Evolutionary conservation across 192 early-diverging fungal genomes (phyloP).

Genomic region (Anaeromyces robustus): DNA sequence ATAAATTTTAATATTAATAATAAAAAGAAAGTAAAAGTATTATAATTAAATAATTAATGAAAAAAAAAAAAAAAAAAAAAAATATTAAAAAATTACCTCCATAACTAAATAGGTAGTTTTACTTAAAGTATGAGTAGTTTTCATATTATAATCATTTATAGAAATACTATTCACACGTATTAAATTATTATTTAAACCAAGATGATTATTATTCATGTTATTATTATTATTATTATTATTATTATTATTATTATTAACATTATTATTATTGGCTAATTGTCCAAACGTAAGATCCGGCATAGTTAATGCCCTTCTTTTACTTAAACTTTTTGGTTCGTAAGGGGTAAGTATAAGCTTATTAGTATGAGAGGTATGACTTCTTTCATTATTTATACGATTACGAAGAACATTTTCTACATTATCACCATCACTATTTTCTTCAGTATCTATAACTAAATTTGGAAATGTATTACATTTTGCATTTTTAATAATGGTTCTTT

Average conservation of each 20-base stretch:
- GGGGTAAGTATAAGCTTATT: too few relatives aligned
- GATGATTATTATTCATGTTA: too few relatives aligned
- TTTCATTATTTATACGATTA: too few relatives aligned
- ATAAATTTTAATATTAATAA: too few relatives aligned
- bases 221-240: too few relatives aligned
- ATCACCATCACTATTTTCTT: not conserved
- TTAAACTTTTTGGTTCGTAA: not conserved
- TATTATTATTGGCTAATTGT: not conserved
- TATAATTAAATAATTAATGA: too few relatives aligned
- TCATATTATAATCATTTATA: not conserved
- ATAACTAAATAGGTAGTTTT: not conserved
- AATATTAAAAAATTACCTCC: not conserved
- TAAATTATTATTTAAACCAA: not conserved
- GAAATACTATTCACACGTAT: not conserved
- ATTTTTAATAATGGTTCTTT: not conserved
- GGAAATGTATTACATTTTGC: not conserved
- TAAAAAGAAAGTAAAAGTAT: too few relatives aligned
- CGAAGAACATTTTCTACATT: not conserved
- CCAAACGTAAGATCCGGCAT: not conserved
- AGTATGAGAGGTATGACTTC: too few relatives aligned
- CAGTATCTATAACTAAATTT: not conserved
- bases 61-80: too few relatives aligned
- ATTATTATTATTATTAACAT: too few relatives aligned
- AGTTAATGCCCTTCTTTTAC: not conserved
- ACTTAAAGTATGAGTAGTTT: not conserved